These are phyloP conservation scores for Haematococcus sp. DNA, from an alignment of 139 green algal species.

Conservation along the genomic window DNA sequence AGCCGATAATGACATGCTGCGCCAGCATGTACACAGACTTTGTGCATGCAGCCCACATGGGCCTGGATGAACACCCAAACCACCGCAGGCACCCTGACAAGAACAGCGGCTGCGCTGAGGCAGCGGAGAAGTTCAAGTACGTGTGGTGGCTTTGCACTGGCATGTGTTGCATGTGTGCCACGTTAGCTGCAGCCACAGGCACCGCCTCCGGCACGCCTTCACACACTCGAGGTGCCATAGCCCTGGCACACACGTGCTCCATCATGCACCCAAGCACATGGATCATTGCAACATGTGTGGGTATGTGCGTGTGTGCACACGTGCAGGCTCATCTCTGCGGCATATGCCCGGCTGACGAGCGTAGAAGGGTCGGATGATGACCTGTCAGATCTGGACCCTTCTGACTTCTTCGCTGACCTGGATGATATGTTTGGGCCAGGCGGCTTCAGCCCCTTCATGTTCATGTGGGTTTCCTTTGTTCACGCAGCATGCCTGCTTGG, in stretches of 20 bases:
- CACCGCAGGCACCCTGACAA: conserved; percentile 50
- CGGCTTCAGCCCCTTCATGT: conserved; percentile 8
- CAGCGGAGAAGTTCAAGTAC: conserved; percentile 31
- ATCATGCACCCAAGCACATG: too few relatives aligned
- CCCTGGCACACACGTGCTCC: too few relatives aligned
- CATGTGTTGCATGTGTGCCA: too few relatives aligned
- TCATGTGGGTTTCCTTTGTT: conserved; percentile 1
- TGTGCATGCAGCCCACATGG: too few relatives aligned
- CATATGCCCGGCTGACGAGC: conserved; percentile 19
- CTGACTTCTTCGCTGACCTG: conserved; percentile 24
- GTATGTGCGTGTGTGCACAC: neutral
- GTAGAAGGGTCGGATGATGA: conserved; percentile 35
- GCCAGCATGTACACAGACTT: too few relatives aligned
- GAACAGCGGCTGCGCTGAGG: conserved; percentile 34
- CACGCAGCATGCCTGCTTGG: neutral
- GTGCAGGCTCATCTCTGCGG: conserved; percentile 5
- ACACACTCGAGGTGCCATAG: too few relatives aligned
- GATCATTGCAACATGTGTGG: neutral
- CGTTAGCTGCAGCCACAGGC: too few relatives aligned
- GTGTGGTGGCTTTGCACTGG: too few relatives aligned
- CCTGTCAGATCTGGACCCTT: conserved; percentile 30
- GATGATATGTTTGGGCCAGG: neutral
- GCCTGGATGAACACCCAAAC: too few relatives aligned
- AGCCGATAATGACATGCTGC: too few relatives aligned
- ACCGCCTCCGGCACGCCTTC: too few relatives aligned